Conservation (phyloP, 108 stramenopile species). For the Conticribra weissflogii region DNA sequence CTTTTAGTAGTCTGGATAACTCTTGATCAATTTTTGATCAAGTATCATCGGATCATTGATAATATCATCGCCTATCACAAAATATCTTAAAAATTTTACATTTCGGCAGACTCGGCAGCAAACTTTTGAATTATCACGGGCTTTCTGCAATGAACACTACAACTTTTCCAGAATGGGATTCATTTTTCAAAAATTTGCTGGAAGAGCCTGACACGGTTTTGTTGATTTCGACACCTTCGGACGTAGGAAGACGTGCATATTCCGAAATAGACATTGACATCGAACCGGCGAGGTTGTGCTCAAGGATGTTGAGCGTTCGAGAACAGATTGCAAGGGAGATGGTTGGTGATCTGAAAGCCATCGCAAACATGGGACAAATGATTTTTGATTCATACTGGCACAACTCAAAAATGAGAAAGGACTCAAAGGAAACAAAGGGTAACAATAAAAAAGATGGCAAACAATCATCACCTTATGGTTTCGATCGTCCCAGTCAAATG, state of each 20-base stretch:
- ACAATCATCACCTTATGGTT: slow-evolving; percentile 33
- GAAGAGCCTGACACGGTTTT: slow-evolving; percentile 53
- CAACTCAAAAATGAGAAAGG: slow-evolving; percentile 28
- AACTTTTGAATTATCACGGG: slow-evolving; percentile 70
- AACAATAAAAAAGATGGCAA: slow-evolving; percentile 7
- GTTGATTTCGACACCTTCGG: slow-evolving; percentile 45
- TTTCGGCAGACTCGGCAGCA: slow-evolving; percentile 32
- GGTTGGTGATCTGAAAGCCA: slow-evolving; percentile 56
- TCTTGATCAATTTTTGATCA: neutral
- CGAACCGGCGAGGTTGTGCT: slow-evolving; percentile 61
- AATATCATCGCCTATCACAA: too few relatives aligned
- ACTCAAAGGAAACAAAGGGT: slow-evolving; percentile 14
- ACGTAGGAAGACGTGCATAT: slow-evolving; percentile 36
- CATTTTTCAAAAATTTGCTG: slow-evolving; percentile 66
- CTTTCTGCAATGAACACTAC: slow-evolving; percentile 68
- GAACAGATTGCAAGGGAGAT: slow-evolving; percentile 78
- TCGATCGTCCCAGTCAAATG: slow-evolving; percentile 34
- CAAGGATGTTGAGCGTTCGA: slow-evolving; percentile 65
- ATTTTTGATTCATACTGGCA: slow-evolving; percentile 45
- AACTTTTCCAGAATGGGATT: slow-evolving; percentile 75
- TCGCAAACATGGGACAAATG: slow-evolving; percentile 57
- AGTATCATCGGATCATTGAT: neutral
- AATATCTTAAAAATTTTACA: too few relatives aligned
- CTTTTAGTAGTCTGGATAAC: neutral
- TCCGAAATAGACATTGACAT: slow-evolving; percentile 69